Evolutionary conservation across 768 basidiomycete species (phyloP).

Genomic region (Termitomyces sp.): DNA sequence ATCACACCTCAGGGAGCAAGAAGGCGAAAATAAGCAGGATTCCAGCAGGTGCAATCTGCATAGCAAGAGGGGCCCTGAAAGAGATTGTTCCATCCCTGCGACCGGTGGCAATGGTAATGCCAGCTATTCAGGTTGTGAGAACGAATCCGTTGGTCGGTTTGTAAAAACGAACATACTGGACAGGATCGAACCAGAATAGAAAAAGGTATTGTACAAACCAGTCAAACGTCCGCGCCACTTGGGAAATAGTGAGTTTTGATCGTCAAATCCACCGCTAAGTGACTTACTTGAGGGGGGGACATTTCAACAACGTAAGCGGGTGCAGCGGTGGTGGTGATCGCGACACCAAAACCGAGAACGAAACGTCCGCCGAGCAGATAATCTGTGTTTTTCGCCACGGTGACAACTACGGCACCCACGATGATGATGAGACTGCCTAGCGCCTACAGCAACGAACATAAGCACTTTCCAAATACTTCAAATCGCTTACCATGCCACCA

Average conservation of each 20-base stretch:
- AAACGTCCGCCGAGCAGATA: constrained; percentile 50
- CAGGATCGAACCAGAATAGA: constrained; percentile 37
- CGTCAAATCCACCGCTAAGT: not conserved
- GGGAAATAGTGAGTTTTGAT: not conserved
- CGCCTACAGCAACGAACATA: constrained; percentile 20
- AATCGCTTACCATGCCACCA: constrained; percentile 31
- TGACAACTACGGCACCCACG: constrained; percentile 37
- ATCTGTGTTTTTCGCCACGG: constrained; percentile 32
- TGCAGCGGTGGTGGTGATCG: constrained; percentile 37
- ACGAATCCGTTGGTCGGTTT: not conserved
- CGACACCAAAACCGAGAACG: constrained; percentile 49
- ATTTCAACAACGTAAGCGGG: constrained; percentile 52
- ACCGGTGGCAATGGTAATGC: constrained; percentile 38
- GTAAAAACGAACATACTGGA: constrained; percentile 25
- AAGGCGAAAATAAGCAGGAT: constrained; percentile 27
- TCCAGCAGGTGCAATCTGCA: constrained; percentile 43
- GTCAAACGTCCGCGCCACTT: constrained; percentile 47
- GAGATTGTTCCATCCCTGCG: constrained; percentile 26
- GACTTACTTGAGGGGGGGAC: constrained; percentile 44
- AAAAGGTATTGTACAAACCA: constrained; percentile 38
- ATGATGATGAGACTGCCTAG: constrained; percentile 34
- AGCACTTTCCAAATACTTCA: not conserved
- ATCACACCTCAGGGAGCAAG: constrained; percentile 30
- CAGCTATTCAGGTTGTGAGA: constrained; percentile 18
- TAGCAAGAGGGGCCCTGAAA: constrained; percentile 48